Conservation (phyloP, 1,139 yeast species). For the Taphrina deformans region DNA sequence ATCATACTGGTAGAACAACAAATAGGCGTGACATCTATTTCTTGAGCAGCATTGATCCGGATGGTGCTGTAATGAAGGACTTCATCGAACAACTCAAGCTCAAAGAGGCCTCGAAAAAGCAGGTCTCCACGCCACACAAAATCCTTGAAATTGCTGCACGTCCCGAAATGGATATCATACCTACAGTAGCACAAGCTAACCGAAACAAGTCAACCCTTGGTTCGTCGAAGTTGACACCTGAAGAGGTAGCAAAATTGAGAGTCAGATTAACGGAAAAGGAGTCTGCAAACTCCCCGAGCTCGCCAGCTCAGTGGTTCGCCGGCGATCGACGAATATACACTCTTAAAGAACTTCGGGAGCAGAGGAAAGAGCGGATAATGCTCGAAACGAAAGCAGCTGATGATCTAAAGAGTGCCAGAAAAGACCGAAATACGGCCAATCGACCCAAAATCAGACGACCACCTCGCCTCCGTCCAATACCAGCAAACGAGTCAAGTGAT, state of each 20-base stretch:
- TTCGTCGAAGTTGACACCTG: background rate
- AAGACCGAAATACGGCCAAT: background rate
- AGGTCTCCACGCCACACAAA: background rate
- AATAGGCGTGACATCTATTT: conserved; percentile 3
- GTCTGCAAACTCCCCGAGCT: background rate
- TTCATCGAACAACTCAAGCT: background rate
- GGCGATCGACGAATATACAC: background rate
- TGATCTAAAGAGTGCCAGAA: background rate
- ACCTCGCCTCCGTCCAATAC: background rate
- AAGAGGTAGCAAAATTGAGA: background rate
- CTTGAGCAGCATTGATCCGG: background rate
- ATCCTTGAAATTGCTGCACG: conserved; percentile 6
- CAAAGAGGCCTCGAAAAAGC: background rate
- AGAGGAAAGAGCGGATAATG: background rate
- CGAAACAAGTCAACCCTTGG: background rate
- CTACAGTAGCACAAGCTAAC: background rate
- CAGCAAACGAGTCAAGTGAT: background rate
- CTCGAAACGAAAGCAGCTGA: background rate
- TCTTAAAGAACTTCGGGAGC: background rate
- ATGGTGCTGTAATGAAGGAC: background rate
- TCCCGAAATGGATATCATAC: conserved; percentile 20
- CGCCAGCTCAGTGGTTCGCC: background rate
- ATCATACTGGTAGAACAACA: background rate
- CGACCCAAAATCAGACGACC: background rate
- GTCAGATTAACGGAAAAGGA: conserved; percentile 2